Percentiles rank a stretch among this genome's conserved stretches.
phyloP scores from a whole-genome alignment of 768 basidiomycete species.

The Neoboletus magnificus region DNA sequence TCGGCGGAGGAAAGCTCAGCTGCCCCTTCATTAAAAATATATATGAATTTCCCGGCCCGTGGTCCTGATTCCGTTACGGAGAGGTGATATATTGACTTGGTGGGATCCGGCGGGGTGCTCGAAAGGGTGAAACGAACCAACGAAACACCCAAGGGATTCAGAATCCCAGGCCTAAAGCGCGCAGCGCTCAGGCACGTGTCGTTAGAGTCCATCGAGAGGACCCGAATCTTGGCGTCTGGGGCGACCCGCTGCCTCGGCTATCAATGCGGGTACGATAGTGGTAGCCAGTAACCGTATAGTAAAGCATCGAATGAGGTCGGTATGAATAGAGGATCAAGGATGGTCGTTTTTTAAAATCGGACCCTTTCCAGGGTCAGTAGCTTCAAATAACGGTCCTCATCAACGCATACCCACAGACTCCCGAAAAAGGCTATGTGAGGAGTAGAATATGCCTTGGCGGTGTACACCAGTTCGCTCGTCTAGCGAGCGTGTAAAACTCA shows the following conservation, averaged over 20 bases:
- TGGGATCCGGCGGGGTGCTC: neutral
- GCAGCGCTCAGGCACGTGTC: constrained; percentile 14
- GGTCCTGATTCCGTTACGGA: constrained; percentile 4
- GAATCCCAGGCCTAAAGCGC: neutral
- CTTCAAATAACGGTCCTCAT: neutral
- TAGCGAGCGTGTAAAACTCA: neutral
- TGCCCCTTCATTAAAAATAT: constrained; percentile 8
- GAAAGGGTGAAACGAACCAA: constrained; percentile 12
- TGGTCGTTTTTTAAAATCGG: neutral
- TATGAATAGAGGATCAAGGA: neutral
- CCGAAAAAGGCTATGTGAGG: constrained; percentile 2
- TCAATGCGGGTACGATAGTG: neutral
- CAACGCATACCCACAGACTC: neutral
- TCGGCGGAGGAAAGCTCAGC: constrained; percentile 13
- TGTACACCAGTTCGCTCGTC: neutral
- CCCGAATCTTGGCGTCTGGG: constrained; percentile 2
- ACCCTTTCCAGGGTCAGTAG: constrained; percentile 7
- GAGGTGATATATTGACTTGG: neutral
- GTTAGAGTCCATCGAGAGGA: constrained; percentile 4
- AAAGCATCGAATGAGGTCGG: neutral
- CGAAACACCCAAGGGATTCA: neutral
- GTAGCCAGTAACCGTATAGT: neutral
- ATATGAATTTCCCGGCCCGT: neutral
- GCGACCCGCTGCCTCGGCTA: neutral
- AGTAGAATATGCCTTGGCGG: neutral